Evolutionary conservation across 306 rosid species (phyloP), one percentile per base, ranked within the genome.

Genomic region (Urtica urens): DNA sequence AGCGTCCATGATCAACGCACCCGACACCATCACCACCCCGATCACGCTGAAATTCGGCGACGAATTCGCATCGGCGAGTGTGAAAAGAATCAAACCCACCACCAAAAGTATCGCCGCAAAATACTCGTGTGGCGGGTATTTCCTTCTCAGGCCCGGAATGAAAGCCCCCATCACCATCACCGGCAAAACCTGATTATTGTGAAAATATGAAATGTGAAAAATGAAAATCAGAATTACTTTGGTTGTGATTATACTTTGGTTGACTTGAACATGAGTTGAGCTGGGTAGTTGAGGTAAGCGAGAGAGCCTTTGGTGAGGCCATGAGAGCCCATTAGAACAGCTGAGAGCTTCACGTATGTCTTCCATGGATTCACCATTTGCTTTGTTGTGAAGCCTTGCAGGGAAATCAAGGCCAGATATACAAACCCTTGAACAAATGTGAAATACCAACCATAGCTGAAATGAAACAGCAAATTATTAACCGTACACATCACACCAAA

Each of bases 281-380:
- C 97, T 19, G 97, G 97, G 59, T 90, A 90, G 60, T 90, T 90
- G 25, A 90, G 97, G 54, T 72, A 90, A 55, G 97, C 97, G 77
- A 90, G 55, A 42, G 97, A 84, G 5, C 97, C 95, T 68, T 90
- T 90, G 67, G 97, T 90, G 46, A 90, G 80, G 53, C 97, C 95
- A 79, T 90, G 97, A 1, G 97, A 90, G 20, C 94, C 95, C 97
- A 90, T 84, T 5, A 84, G 80, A 1, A 84, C 95, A 40, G 78
- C 95, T 60, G 97, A 84, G 46, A 90, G 92, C 73, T 90, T 90
- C 62, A 81, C 83, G 56, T 90, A 90, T 26, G 97, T 90, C 75
- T 84, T 84, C 97, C 97, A 90, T 44, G 97, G 95, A 28, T 90
- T 90, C 73, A 90, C 94, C 97, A 90, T 81, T 73, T 90, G 97